Evolutionary conservation across 2,329 filamentous ascomycete genomes (phyloP), one percentile per base, ranked within the genome.

Genomic region (Magnaporthiopsis incrustans): DNA sequence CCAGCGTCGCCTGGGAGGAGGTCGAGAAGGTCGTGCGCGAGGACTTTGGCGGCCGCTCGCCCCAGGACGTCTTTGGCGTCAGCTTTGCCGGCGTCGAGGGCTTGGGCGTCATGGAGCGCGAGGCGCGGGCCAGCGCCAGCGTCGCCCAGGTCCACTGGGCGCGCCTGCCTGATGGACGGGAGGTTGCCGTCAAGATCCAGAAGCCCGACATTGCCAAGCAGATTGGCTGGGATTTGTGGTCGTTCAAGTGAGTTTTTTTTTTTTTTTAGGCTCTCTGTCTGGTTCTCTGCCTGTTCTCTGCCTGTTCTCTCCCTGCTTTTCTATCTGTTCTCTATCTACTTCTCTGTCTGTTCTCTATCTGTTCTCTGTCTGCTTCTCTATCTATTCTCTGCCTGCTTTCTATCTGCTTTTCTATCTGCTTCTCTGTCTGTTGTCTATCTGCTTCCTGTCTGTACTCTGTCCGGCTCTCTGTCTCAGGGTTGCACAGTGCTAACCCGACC

Each of bases 101-200:
- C 53, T 5, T 77, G 81, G 81, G 89, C 70, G 64, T 87, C 67
- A 84, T 87, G 80, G 85, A 87, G 75, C 77, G 81, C 57, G 80
- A 77, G 64, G 85, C 85, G 10, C 74, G 89, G 66, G 90, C 89
- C 0, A 94, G 90, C 72, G 95, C 95, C 2, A 96, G 91, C 74
- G 94, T 99, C 11, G 95, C 95, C 1, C 95, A 98, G 77, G 95
- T 99, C 2, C 95, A 98, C 74, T 97, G 94, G 92, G 95, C 95
- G 10, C 82, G 89, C 66, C 76, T 98, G 64, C 77, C 86, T 3
- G 94, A 98, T 77, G 95, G 95, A 0, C 83, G 92, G 60, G 93
- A 97, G 79, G 90, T 98, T 27, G 95, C 95, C 2, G 85, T 99
- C 73, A 99, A 99, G 79, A 88, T 99, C 5, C 95, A 99, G 80